Base-by-base conservation (phyloP, 768 basidiomycete species). In the Termitomyces sp. region DNA sequence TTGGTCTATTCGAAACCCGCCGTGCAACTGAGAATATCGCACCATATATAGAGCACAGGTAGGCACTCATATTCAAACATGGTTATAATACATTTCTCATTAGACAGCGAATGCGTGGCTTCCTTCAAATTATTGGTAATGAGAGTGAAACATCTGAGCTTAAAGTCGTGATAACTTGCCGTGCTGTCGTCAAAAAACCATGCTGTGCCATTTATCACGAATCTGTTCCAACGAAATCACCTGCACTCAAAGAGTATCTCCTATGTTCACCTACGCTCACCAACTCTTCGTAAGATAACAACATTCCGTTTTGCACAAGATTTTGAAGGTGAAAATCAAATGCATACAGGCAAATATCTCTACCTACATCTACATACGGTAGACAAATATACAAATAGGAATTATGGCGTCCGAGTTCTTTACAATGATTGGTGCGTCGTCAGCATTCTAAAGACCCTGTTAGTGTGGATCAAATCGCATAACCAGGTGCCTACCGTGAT, bases 401-500 rank as follows among this genome's bases (percentile, higher is more conserved):
- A 52, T 30, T 39, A 52, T 52, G 5, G 37, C 37, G 3, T 52
- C 53, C 47, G 82, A 67, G 33, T 68, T 69, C 22, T 76, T 78
- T 27, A 84, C 81, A 63, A 85, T 84, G 36, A 87, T 72, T 6
- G 78, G 77, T 58, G 81, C 77, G 48, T 78, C 76, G 58, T 79
- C 78, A 51, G 72, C 68, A 67, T 75, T 60, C 82, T 86, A 58
- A 48, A 62, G 57, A 61, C 56, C 59, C 33, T 54, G 53, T 56
- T 49, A 60, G 57, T 57, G 53, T 64, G 36, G 33, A 20, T 30
- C 45, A 16, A 14, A 47, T 56, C 13, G 27, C 43, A 44, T 13
- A n/a, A 37, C 48, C 34, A 48, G 24, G n/a, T 24, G 33, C 57
- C 32, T 59, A 67, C 62, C 49, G 50, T 53, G 40, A 27, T 59